A percentile compares a stretch with the other conserved stretches of the same genome.
phyloP scores from a whole-genome alignment of 768 basidiomycete genomes.

The Mycena leptocephala region DNA sequence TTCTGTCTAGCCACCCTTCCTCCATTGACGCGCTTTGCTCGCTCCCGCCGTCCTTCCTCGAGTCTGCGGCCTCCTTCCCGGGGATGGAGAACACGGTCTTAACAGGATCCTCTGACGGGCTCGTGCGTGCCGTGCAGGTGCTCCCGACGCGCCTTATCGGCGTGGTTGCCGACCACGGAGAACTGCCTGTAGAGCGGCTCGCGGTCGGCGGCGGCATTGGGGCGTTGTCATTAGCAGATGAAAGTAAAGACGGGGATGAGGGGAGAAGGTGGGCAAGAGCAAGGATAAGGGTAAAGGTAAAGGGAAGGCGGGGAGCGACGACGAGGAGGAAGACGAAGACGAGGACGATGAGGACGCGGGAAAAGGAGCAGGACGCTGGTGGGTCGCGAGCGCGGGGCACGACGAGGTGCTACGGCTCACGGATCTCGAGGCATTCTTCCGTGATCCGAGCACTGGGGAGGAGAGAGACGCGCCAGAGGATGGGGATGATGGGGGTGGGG shows the following conservation, averaged over 20 bases:
- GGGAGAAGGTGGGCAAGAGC: constrained; percentile 32
- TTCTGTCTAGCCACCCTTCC: constrained; percentile 81
- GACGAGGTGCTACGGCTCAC: constrained; percentile 91
- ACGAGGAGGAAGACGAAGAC: constrained; percentile 24
- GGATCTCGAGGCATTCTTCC: constrained; percentile 84
- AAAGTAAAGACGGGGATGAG: constrained; percentile 28
- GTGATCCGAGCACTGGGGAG: constrained; percentile 49
- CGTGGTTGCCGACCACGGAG: constrained; percentile 92
- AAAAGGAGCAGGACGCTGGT: constrained; percentile 63
- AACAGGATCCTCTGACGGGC: constrained; percentile 94
- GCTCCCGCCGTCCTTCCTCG: constrained; percentile 59
- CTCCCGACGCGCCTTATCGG: constrained; percentile 93
- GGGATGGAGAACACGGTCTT: constrained; percentile 79
- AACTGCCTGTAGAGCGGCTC: constrained; percentile 93
- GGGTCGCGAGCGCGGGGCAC: constrained; percentile 95
- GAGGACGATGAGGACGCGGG: constrained; percentile 39
- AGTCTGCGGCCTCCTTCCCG: constrained; percentile 59
- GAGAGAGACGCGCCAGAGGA: constrained; percentile 47
- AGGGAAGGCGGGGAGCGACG: constrained; percentile 16
- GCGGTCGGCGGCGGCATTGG: constrained; percentile 66
- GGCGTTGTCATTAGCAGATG: constrained; percentile 50
- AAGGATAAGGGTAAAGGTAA: constrained; percentile 37
- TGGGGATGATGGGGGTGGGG: constrained; percentile 46
- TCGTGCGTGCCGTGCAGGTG: constrained; percentile 89
- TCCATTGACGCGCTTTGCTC: constrained; percentile 91